Evolutionary conservation across 2,329 filamentous ascomycete species (phyloP).

Genomic region (Penicillium nordicum): DNA sequence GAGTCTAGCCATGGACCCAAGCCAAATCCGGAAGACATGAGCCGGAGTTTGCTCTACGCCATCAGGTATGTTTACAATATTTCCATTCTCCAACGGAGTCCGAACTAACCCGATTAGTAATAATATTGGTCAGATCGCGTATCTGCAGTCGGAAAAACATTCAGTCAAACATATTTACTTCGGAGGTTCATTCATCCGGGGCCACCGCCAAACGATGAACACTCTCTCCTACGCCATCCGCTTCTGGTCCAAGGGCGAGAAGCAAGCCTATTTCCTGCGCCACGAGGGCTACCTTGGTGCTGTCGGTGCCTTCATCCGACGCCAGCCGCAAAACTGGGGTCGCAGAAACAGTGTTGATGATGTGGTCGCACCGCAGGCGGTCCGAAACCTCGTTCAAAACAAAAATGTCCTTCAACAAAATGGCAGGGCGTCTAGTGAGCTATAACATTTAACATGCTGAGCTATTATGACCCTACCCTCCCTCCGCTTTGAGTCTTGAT

Average conservation of each 20-base stretch:
- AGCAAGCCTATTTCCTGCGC: conserved; percentile 91
- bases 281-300: conserved; percentile 95
- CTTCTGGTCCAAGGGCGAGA: conserved; percentile 92
- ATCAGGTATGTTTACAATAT: conserved; percentile 55
- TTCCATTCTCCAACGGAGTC: conserved; percentile 2
- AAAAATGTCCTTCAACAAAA: conserved; percentile 11
- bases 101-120: conserved; percentile 58
- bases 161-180: conserved; percentile 92
- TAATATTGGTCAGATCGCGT: conserved; percentile 97
- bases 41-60: conserved; percentile 85
- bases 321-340: conserved; percentile 89
- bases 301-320: conserved; percentile 89
- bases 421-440: conserved; percentile 14
- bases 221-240: conserved; percentile 94
- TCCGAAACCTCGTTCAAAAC: conserved; percentile 19
- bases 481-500: conserved; percentile 3
- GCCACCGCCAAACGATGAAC: conserved; percentile 96
- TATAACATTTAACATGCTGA: conserved; percentile 1
- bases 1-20: conserved; percentile 36
- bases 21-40: conserved; percentile 82
- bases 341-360: conserved; percentile 72
- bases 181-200: conserved; percentile 92
- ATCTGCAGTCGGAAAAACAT: conserved; percentile 95
- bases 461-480: background rate
- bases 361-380: conserved; percentile 27